Percentiles rank a stretch among this genome's conserved stretches.
Evolutionary conservation across 192 early-diverging fungal species (phyloP).

Genomic region (Coemansia sp.): DNA sequence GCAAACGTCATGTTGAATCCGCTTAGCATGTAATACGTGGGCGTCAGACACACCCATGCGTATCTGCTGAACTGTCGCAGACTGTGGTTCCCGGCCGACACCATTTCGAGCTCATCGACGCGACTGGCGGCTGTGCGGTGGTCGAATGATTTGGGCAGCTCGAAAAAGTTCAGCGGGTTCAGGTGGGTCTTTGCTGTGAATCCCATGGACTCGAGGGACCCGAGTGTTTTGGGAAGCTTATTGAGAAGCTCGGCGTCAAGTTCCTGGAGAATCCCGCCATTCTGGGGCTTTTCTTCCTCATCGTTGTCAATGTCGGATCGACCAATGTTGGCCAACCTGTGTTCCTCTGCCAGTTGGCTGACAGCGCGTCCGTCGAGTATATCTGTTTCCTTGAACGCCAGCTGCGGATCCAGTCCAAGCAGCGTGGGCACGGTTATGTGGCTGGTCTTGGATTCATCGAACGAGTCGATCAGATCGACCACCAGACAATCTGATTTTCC

Average conservation of each 20-base stretch:
- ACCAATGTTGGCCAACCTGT: not conserved
- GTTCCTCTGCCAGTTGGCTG: not conserved
- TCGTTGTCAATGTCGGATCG: not conserved
- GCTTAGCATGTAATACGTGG: constrained; percentile 19
- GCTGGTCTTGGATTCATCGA: constrained; percentile 36
- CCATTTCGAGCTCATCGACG: constrained; percentile 7
- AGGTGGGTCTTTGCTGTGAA: constrained; percentile 27
- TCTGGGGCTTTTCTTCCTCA: not conserved
- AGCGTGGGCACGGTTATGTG: constrained; percentile 77
- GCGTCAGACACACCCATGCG: constrained; percentile 37
- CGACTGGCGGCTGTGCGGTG: not conserved
- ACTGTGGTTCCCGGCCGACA: constrained; percentile 25
- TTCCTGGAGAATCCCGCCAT: constrained; percentile 5
- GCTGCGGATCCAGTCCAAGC: constrained; percentile 69
- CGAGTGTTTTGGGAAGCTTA: constrained; percentile 10
- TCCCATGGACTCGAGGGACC: constrained; percentile 22
- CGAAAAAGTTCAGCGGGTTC: constrained; percentile 36
- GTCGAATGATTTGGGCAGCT: not conserved
- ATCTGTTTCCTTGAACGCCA: constrained; percentile 54
- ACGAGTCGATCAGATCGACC: constrained; percentile 84
- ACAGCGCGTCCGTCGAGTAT: constrained; percentile 8
- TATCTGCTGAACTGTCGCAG: constrained; percentile 23
- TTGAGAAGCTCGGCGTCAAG: constrained; percentile 8
- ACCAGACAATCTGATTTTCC: constrained; percentile 79
- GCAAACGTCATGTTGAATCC: constrained; percentile 2